Base-by-base conservation (phyloP, 2,329 filamentous ascomycete genomes). In the Elsinoe perseae region DNA sequence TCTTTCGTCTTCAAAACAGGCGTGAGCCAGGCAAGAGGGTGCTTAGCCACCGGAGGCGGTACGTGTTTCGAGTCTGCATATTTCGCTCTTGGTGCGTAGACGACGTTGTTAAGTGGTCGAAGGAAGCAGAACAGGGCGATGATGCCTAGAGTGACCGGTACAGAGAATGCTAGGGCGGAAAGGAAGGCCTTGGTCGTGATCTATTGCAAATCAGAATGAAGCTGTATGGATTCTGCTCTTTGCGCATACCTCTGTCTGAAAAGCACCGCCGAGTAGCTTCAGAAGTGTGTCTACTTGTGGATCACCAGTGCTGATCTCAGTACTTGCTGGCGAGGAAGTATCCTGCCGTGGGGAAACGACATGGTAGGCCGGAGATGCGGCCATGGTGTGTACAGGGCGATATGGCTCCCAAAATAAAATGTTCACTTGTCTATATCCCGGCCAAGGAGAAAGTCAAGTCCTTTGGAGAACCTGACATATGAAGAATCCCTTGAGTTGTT, bases 1-100 rank as follows among this genome's bases (percentile, higher is more conserved):
- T 98, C 93, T 58, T 81, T 84, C 12, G 87, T 92, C 59, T 78
- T 81, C 72, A 90, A 78, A 28, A 98, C 75, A 0, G 92, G 91
- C 18, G 77, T 76, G 28, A 95, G 70, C 93, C 93, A 98, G 48
- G 89, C 85, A 68, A 95, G 90, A 8, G 92, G 75, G n/a, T 88
- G 86, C 67, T 86, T 95, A 56, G 87, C 88, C 64, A 97, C 80
- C 0, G 87, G 83, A 10, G 93, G 93, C 16, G 92, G 93, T 8
- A 87, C 82, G 74, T 95, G 90, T 71, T 86, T 89, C 63, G 89
- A 84, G 69, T 97, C 92, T 68, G 89, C 87, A 76, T 96, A 86
- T 69, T 95, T 95, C 50, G 95, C 78, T 69, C 95, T 92, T 38
- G 93, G 93, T 2, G 93, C 91, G 73, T 98, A 98, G 48, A 98